Percentiles rank a stretch among this genome's conserved stretches.
Evolutionary conservation across 2,329 filamentous ascomycete genomes (phyloP).

Genomic region (Didymella sp.): DNA sequence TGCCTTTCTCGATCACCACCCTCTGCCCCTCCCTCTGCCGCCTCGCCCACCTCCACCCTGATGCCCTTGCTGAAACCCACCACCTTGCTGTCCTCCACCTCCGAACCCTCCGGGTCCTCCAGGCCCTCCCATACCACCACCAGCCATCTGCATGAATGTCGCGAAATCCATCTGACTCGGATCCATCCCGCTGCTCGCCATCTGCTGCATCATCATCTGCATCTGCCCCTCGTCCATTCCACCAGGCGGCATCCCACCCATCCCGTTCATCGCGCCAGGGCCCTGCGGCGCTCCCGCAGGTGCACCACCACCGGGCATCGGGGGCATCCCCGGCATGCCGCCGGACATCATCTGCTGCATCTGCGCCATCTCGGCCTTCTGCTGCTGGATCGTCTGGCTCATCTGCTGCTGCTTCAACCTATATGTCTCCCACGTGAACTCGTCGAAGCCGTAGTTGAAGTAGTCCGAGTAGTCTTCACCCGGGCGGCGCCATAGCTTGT

Average conservation of each 20-base stretch:
- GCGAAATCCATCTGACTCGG: slow-evolving; percentile 46
- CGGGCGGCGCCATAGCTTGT: slow-evolving; percentile 94
- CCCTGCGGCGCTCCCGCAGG: slow-evolving; percentile 40
- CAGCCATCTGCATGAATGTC: slow-evolving; percentile 47
- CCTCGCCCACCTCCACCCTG: slow-evolving; percentile 36
- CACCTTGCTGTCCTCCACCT: slow-evolving; percentile 34
- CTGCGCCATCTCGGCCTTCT: slow-evolving; percentile 73
- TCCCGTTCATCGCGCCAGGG: slow-evolving; percentile 31
- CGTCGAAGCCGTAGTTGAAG: slow-evolving; percentile 99
- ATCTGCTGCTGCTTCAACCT: slow-evolving; percentile 85
- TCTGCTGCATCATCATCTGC: slow-evolving; percentile 65
- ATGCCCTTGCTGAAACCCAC: slow-evolving; percentile 39
- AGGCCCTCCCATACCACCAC: slow-evolving; percentile 38
- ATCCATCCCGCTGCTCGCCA: slow-evolving; percentile 57
- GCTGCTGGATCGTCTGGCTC: slow-evolving; percentile 76
- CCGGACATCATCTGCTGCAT: slow-evolving; percentile 65
- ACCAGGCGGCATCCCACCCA: slow-evolving; percentile 41
- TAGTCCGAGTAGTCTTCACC: slow-evolving; percentile 95
- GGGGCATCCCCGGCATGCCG: slow-evolving; percentile 36
- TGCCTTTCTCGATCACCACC: slow-evolving; percentile 26
- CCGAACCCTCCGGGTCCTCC: slow-evolving; percentile 23
- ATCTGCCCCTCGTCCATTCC: slow-evolving; percentile 61
- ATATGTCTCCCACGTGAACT: slow-evolving; percentile 97
- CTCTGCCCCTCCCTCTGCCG: slow-evolving; percentile 30
- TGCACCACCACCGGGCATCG: slow-evolving; percentile 31